Evolutionary conservation across 2,329 filamentous ascomycete genomes (phyloP), one percentile per base, ranked within the genome.

Genomic region (Aspergillus sp.): DNA sequence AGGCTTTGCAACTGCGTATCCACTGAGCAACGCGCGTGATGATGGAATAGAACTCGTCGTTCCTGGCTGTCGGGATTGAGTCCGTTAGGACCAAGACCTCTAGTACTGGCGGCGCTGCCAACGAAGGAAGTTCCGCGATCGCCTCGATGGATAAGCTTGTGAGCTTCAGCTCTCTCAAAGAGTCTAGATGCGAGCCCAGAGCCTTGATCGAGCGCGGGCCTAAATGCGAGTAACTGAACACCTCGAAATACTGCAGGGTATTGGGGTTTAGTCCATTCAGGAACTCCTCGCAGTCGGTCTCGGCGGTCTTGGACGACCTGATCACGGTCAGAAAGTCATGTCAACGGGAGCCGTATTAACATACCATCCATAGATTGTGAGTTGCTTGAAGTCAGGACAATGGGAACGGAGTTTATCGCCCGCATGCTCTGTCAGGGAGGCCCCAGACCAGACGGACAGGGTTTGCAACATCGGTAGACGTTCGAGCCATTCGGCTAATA

Each of bases 401-500:
- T 83, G 77, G 24, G 80, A 70, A 24, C 80, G 77, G 52, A 91
- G 83, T 3, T 84, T 80, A 12, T 76, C 74, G 32, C 83, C 82
- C 2, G 82, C 79, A 57, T 84, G 80, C 54, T 83, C 77, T 46
- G 80, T 82, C 1, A 92, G 78, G 10, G 84, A 81, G 45, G 80
- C 81, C 3, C 87, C 88, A 62, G 88, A 84, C 71, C 81, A 86
- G 2, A 91, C 75, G 16, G 84, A 82, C 36, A 91, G 77, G 1
- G 80, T 81, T 56, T 80, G 82, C 9, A 92, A 75, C 26, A 83
- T 80, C 1, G 84, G 79, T 26, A 90, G 74, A 32, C 82, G 78
- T 12, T 84, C 80, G 14, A 85, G 79, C 87, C 88, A 91, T 29
- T 72, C 75, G 0, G 83, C 76, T 5, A 91, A 76, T 5, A 81